Conservation (phyloP, 139 green algal species). For the Prasinococcaceae sp. region DNA sequence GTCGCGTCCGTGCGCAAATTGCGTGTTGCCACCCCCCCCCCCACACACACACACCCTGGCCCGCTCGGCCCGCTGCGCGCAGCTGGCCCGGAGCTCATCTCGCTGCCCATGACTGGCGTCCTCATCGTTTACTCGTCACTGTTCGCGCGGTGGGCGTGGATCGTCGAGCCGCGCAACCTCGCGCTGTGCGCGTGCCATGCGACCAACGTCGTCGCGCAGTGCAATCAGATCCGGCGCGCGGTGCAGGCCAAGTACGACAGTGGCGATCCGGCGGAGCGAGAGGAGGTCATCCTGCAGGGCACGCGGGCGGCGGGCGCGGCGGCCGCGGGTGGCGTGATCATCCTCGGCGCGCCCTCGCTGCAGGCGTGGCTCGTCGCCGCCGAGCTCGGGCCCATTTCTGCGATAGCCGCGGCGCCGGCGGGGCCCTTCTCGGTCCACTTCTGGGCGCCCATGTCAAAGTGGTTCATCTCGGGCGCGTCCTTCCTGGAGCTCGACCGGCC, state of each 20-base stretch:
- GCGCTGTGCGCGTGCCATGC: constrained; percentile 1
- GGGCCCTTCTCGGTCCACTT: neutral
- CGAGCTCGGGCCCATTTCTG: neutral
- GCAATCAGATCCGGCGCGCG: constrained; percentile 1
- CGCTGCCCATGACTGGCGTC: neutral
- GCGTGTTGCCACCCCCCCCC: too few relatives aligned
- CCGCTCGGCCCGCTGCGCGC: too few relatives aligned
- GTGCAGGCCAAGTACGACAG: neutral
- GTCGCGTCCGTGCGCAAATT: too few relatives aligned
- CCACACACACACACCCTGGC: too few relatives aligned
- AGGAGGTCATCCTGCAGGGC: neutral
- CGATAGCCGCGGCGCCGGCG: neutral
- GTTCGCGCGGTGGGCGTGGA: constrained; percentile 3
- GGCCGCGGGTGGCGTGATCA: neutral
- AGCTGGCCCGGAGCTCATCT: neutral
- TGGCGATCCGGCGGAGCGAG: neutral
- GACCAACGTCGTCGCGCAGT: constrained; percentile 1
- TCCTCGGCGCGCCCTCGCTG: neutral
- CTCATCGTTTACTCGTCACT: constrained; percentile 4
- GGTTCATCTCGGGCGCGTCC: neutral
- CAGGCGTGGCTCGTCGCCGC: neutral
- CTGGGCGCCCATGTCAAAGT: neutral
- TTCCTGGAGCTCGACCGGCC: neutral
- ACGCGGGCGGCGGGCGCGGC: neutral
- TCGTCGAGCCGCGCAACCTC: constrained; percentile 4